Percentiles rank a stretch among this genome's conserved stretches.
phyloP scores from a whole-genome alignment of 345 rosid species.

The Gossypium arboreum region DNA sequence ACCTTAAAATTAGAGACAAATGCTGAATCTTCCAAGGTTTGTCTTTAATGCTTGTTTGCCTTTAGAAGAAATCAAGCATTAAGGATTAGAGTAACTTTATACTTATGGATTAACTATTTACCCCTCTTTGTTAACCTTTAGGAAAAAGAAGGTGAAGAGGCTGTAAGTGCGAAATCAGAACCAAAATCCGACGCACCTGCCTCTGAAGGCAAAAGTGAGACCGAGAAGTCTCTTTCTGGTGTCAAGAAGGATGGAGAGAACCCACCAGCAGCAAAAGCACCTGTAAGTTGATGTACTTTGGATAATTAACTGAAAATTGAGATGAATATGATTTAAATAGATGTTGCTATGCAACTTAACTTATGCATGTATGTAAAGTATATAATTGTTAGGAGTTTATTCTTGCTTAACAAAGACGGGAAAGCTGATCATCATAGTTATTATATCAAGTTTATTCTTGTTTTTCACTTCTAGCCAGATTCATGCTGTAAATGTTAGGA shows the following conservation, averaged over 20 bases:
- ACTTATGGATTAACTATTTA: background rate
- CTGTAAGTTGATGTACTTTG: constrained; percentile 36
- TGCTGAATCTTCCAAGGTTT: constrained; percentile 69
- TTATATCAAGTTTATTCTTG: background rate
- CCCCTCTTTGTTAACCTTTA: constrained; percentile 12
- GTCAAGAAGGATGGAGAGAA: constrained; percentile 69
- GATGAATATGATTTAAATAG: background rate
- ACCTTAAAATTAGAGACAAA: constrained; percentile 71
- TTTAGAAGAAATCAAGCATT: constrained; percentile 12
- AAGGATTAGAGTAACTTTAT: background rate
- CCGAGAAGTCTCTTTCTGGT: constrained; percentile 55
- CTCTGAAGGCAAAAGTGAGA: constrained; percentile 54
- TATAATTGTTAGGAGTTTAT: no score
- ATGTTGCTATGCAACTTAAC: background rate
- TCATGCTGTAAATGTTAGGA: background rate
- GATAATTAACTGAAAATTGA: background rate
- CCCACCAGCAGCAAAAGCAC: constrained; percentile 56
- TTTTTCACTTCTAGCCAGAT: background rate
- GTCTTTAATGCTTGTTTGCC: constrained; percentile 12
- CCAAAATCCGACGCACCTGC: constrained; percentile 40
- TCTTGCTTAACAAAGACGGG: background rate
- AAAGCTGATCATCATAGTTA: background rate
- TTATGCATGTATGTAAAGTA: background rate
- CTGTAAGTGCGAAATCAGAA: constrained; percentile 54
- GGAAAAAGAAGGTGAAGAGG: constrained; percentile 46